phyloP scores from a whole-genome alignment of 306 rosid genomes.

The Dicorynia guianensis region DNA sequence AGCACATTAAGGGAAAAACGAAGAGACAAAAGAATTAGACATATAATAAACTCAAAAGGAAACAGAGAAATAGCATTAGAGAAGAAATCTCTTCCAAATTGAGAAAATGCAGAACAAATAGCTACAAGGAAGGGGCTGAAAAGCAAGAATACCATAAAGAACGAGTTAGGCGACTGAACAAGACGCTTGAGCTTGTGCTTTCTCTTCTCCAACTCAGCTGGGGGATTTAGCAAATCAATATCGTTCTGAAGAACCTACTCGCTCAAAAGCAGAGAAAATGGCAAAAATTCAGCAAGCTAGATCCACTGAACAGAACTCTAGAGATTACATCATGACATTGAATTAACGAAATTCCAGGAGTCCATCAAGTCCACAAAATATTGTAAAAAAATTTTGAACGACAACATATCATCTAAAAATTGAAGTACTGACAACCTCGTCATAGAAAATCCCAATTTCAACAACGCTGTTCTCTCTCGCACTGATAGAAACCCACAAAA shows the following conservation, averaged over 20 bases:
- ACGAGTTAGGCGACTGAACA: conserved; percentile 41
- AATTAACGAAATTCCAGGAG: neutral
- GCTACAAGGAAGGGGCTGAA: neutral
- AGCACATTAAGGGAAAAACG: neutral
- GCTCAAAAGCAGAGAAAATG: neutral
- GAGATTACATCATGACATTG: neutral
- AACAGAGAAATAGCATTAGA: neutral
- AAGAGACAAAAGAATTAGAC: neutral
- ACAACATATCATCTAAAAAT: too few species aligned
- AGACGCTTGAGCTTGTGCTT: conserved; percentile 47
- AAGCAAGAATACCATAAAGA: conserved; percentile 37
- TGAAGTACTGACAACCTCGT: too few species aligned
- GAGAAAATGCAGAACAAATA: neutral
- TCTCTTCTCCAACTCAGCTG: conserved; percentile 39
- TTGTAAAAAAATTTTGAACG: neutral
- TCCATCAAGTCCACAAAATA: too few species aligned
- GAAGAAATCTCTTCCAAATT: neutral
- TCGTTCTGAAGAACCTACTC: conserved; percentile 42
- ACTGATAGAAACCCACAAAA: too few species aligned
- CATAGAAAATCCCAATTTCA: too few species aligned
- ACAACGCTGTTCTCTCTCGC: too few species aligned
- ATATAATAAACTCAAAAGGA: neutral
- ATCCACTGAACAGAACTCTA: neutral
- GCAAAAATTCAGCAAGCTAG: neutral
- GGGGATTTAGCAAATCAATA: conserved; percentile 44